These are phyloP conservation scores for Hypomyces perniciosus DNA, from an alignment of 2,329 filamentous ascomycete genomes.

Conservation along the genomic window DNA sequence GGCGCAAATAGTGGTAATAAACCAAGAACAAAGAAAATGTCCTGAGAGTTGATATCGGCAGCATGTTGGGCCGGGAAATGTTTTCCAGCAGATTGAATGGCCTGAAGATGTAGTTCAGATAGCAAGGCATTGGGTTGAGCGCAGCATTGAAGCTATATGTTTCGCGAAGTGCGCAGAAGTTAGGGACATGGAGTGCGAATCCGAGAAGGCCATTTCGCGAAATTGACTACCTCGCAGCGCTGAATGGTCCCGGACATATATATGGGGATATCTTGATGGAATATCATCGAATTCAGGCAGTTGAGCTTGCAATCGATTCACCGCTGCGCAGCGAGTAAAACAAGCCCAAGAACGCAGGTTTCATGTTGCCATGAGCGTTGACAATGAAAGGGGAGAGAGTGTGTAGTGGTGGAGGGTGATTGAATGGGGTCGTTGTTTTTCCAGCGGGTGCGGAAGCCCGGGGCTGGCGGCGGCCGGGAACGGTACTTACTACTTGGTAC, in stretches of 20 bases:
- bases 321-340: constrained; percentile 45
- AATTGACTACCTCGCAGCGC: constrained; percentile 3
- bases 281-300: neutral
- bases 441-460: constrained; percentile 6
- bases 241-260: constrained; percentile 2
- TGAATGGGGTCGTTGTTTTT: constrained; percentile 7
- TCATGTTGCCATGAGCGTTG: constrained; percentile 23
- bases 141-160: too few species aligned
- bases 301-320: constrained; percentile 27
- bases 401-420: constrained; percentile 25
- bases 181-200: neutral
- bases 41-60: too few species aligned
- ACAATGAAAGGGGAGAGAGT: constrained; percentile 29
- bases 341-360: constrained; percentile 58
- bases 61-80: too few species aligned
- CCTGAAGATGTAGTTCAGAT: too few species aligned
- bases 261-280: constrained; percentile 11
- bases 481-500: neutral
- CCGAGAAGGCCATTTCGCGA: constrained; percentile 4
- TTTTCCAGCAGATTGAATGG: too few species aligned
- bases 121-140: too few species aligned
- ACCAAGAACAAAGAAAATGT: neutral
- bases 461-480: neutral
- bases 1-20: constrained; percentile 4
- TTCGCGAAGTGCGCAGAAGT: too few species aligned